Evolutionary conservation across 441 rosid genomes (phyloP), one percentile per base, ranked within the genome.

Genomic region (Croton setiger): DNA sequence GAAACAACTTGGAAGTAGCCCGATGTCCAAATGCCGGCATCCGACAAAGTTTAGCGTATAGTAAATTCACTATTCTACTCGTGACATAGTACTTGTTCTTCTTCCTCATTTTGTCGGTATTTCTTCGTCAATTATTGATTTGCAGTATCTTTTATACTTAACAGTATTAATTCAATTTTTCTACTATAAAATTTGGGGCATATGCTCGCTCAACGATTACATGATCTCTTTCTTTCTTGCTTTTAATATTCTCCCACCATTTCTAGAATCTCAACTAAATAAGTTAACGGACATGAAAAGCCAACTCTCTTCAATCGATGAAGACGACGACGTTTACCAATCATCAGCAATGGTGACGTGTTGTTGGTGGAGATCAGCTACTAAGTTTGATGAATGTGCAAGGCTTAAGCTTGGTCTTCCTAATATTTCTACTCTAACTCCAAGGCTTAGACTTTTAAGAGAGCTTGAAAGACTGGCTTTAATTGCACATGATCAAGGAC

Each of bases 301-400:
- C 74, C 84, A 69, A 15, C 45, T 66, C 35, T 71, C 78, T 45
- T 71, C 70, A 20, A 48, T 39, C 31, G 82, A 76, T 8, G 83
- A 76, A 44, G 84, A 77, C 17, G 84, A 77, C 12, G 84, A 82
- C 43, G 43, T 5, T 15, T n/a, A 47, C 61, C 74, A 57, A 3
- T 72, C 78, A 11, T 72, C 81, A 39, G 36, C 66, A 17, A 41
- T 67, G 68, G 65, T 63, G 13, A 39, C 43, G 43, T 71, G 43
- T 64, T 78, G 73, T 56, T 87, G 89, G 89, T 85, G 91, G 91
- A 78, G 85, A 72, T 75, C 87, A 7, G 83, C 78, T 0, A 67
- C 79, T 4, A 76, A 78, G 62, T 85, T 72, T 45, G 86, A 82
- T 45, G 82, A 86, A 65, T 76, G 73, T 59, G 69, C 58, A 15